Evolutionary conservation across 805 yeast species (phyloP).

Genomic region (Yarrowia osloensis): DNA sequence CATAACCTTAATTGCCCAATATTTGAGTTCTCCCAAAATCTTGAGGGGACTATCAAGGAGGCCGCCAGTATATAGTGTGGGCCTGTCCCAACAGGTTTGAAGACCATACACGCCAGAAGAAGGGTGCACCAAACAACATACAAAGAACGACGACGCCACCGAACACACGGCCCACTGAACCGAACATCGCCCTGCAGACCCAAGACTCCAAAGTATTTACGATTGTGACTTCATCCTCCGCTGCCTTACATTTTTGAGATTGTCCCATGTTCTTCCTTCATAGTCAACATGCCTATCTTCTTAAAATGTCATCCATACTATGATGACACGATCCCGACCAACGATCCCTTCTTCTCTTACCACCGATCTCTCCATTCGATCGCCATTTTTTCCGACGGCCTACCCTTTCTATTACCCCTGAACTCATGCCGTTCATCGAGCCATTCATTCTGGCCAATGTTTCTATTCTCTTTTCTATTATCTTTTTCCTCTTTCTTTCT

Average conservation of each 20-base stretch:
- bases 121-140: neutral
- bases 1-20: neutral
- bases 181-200: neutral
- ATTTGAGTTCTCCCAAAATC: neutral
- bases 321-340: neutral
- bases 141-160: neutral
- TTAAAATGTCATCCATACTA: neutral
- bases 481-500: neutral
- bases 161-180: neutral
- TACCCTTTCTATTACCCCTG: neutral
- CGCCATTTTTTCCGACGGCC: neutral
- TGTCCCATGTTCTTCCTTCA: neutral
- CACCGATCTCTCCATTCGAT: neutral
- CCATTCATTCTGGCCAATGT: conserved; percentile 3
- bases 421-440: neutral
- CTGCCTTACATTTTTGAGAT: neutral
- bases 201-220: neutral
- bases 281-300: neutral
- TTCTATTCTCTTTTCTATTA: neutral
- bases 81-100: neutral
- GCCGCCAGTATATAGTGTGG: neutral
- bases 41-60: neutral
- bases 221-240: neutral
- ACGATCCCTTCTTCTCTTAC: neutral
- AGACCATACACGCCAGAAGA: neutral